Evolutionary conservation across 2,329 filamentous ascomycete species (phyloP).

Genomic region (Trematosphaeria pertusa): DNA sequence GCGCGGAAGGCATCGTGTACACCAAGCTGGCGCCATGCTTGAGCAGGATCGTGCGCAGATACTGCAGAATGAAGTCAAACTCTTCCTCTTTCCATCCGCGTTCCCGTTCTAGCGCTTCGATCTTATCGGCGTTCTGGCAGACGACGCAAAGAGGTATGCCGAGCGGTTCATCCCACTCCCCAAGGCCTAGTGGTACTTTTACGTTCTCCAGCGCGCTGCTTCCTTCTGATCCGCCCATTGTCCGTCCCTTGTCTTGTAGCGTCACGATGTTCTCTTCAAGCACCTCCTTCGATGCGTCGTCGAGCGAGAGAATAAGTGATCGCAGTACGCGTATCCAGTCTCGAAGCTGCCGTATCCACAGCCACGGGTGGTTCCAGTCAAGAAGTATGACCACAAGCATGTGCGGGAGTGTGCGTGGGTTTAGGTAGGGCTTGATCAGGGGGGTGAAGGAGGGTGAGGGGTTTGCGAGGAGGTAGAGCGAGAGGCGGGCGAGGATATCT

Average conservation of each 20-base stretch:
- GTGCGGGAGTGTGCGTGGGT: constrained; percentile 81
- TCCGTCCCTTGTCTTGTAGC: constrained; percentile 69
- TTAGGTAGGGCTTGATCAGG: constrained; percentile 83
- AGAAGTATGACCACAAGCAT: constrained; percentile 89
- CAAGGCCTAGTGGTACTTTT: constrained; percentile 79
- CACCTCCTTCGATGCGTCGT: constrained; percentile 76
- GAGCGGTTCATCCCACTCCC: constrained; percentile 91
- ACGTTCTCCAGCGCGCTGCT: constrained; percentile 39
- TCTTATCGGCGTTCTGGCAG: constrained; percentile 94
- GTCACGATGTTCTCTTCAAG: constrained; percentile 86
- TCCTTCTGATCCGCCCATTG: constrained; percentile 30
- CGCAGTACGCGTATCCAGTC: constrained; percentile 88
- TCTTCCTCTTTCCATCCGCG: constrained; percentile 94
- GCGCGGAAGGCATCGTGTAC: constrained; percentile 58
- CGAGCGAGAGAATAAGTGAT: constrained; percentile 75
- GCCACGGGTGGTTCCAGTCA: constrained; percentile 93
- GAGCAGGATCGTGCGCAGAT: constrained; percentile 84
- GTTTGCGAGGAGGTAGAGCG: constrained; percentile 85
- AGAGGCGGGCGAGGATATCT: constrained; percentile 91
- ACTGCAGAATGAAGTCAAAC: constrained; percentile 95
- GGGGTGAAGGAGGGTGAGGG: constrained; percentile 83
- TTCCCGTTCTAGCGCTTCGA: constrained; percentile 87
- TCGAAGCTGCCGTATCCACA: constrained; percentile 86
- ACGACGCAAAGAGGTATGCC: constrained; percentile 90
- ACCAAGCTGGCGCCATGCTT: constrained; percentile 70